These are phyloP conservation scores for Aspergillus saccharolyticus DNA, from an alignment of 495 filamentous ascomycete species.

Conservation along the genomic window DNA sequence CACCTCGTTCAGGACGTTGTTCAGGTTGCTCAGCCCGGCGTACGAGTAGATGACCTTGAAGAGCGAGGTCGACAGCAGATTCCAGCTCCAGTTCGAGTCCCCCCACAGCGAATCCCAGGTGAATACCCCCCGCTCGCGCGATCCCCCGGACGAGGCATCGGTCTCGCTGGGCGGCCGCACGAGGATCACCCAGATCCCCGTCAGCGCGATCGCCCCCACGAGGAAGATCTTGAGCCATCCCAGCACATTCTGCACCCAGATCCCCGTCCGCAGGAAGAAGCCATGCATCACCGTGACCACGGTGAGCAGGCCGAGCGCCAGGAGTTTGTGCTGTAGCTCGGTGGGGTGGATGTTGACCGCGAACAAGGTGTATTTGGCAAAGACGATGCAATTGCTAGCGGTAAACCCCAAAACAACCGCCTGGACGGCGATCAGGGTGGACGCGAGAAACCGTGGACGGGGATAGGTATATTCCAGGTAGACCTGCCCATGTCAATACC, in stretches of 20 bases:
- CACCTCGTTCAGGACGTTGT: conserved; percentile 75
- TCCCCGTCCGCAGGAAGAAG: conserved; percentile 33
- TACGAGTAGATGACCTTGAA: conserved; percentile 76
- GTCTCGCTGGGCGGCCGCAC: conserved; percentile 23
- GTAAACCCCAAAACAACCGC: conserved; percentile 68
- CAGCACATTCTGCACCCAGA: conserved; percentile 42
- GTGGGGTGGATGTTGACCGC: conserved; percentile 29
- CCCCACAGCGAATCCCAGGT: conserved; percentile 38
- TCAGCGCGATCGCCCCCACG: conserved; percentile 40
- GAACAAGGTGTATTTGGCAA: conserved; percentile 42
- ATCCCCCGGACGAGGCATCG: not conserved
- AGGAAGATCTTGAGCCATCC: conserved; percentile 46
- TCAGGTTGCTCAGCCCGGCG: conserved; percentile 60
- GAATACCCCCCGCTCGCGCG: conserved; percentile 1
- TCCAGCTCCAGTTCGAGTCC: conserved; percentile 45
- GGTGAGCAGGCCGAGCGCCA: conserved; percentile 36
- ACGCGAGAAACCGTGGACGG: conserved; percentile 62
- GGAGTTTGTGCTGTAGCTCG: conserved; percentile 31
- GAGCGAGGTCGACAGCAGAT: conserved; percentile 54
- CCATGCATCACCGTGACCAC: conserved; percentile 37
- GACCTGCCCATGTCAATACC: conserved; percentile 26
- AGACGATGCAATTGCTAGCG: conserved; percentile 42
- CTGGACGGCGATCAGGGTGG: conserved; percentile 61
- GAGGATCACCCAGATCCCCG: conserved; percentile 40
- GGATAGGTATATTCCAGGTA: conserved; percentile 76